A percentile compares a stretch with the other conserved stretches of the same genome.
phyloP scores from a whole-genome alignment of 2,329 filamentous ascomycete genomes.

The Coniella vitis region DNA sequence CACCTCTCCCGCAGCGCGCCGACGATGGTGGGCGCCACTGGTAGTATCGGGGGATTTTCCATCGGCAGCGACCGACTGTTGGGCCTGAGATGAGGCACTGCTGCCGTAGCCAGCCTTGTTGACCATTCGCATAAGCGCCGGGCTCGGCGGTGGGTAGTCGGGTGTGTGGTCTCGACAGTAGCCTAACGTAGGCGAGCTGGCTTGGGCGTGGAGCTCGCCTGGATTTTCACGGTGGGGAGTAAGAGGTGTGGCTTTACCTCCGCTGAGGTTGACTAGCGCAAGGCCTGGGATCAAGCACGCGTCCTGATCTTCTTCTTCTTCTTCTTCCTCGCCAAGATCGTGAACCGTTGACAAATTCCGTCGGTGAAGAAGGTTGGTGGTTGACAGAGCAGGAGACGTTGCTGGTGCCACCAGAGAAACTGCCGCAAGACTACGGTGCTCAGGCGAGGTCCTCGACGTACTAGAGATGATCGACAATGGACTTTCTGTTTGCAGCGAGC shows the following conservation, averaged over 20 bases:
- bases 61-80: neutral
- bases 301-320: neutral
- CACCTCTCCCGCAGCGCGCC: constrained; percentile 10
- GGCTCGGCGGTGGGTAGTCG: constrained; percentile 15
- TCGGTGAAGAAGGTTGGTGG: constrained; percentile 4
- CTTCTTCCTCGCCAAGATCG: neutral
- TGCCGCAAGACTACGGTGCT: neutral
- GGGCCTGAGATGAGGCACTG: constrained; percentile 20
- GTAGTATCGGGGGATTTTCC: neutral
- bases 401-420: neutral
- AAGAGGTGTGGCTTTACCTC: neutral
- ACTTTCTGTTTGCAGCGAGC: constrained; percentile 4
- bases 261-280: neutral
- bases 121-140: constrained; percentile 21
- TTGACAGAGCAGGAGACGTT: neutral
- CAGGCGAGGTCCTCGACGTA: constrained; percentile 8
- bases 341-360: constrained; percentile 17
- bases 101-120: constrained; percentile 13
- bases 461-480: constrained; percentile 11
- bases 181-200: constrained; percentile 21
- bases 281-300: neutral
- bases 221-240: constrained; percentile 2
- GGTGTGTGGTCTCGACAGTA: constrained; percentile 2
- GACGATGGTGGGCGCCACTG: neutral
- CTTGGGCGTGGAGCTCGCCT: constrained; percentile 18